A percentile compares a stretch with the other conserved stretches of the same genome.
Conservation (phyloP, 75 land plant genomes). For the Cunninghamia lanceolata region DNA sequence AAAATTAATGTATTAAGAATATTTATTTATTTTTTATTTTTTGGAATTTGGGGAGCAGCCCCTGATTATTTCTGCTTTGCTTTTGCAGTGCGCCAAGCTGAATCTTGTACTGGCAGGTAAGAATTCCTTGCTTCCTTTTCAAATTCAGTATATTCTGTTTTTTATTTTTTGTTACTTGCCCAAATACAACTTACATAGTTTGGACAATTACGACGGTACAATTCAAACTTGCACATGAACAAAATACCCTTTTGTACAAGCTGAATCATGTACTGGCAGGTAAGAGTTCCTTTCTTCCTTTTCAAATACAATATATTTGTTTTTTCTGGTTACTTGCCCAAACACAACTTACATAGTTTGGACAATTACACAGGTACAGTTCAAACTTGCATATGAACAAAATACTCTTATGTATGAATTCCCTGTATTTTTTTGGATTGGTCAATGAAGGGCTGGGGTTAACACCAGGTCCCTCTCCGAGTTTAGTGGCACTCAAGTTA, state of each 20-base stretch:
- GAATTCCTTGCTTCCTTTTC: neutral
- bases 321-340: neutral
- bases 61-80: constrained; percentile 3
- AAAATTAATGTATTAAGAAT: neutral
- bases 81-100: constrained; percentile 90
- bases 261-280: constrained; percentile 75
- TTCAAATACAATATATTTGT: neutral
- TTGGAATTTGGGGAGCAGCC: neutral
- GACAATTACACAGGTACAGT: neutral
- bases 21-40: neutral
- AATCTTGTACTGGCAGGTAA: constrained; percentile 78
- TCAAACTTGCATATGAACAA: neutral
- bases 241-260: constrained; percentile 21
- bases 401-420: neutral
- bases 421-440: neutral
- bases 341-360: neutral
- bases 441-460: neutral
- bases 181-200: too few relatives aligned
- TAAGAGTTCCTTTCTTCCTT: constrained; percentile 18
- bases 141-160: neutral
- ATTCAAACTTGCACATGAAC: too few relatives aligned
- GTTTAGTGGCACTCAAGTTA: neutral
- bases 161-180: neutral
- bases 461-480: neutral
- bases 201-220: too few relatives aligned